A percentile compares a stretch with the other conserved stretches of the same genome.
phyloP scores from a whole-genome alignment of 2,329 filamentous ascomycete species.

The Aspergillus eucalypticola region DNA sequence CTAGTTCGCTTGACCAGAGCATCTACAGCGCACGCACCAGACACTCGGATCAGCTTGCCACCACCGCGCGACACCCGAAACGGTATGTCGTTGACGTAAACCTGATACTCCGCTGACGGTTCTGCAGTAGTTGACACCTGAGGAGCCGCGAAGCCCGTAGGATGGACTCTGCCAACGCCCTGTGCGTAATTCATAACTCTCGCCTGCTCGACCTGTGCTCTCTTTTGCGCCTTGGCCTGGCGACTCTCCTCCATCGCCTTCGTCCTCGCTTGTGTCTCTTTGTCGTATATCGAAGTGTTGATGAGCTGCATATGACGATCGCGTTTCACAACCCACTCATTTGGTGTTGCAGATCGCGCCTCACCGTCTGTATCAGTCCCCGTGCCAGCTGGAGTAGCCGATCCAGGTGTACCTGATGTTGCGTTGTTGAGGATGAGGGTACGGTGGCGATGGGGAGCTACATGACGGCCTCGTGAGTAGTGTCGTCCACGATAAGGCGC shows the following conservation, averaged over 20 bases:
- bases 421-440: conserved; percentile 66
- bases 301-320: conserved; percentile 81
- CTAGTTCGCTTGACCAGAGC: conserved; percentile 42
- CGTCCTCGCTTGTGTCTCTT: conserved; percentile 66
- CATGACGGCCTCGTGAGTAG: conserved; percentile 35
- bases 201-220: conserved; percentile 54
- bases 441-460: conserved; percentile 54
- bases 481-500: conserved; percentile 48
- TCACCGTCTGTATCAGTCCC: conserved; percentile 33
- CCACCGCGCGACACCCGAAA: conserved; percentile 75
- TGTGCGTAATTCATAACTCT: conserved; percentile 45
- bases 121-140: conserved; percentile 28
- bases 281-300: conserved; percentile 75
- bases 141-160: conserved; percentile 21
- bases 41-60: conserved; percentile 75
- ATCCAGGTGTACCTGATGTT: conserved; percentile 24
- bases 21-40: conserved; percentile 57
- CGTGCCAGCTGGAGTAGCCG: conserved; percentile 27
- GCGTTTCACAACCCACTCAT: conserved; percentile 69
- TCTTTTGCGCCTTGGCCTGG: conserved; percentile 52
- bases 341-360: conserved; percentile 29
- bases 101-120: conserved; percentile 56
- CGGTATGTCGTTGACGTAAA: conserved; percentile 69
- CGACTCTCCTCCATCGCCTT: conserved; percentile 72
- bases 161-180: conserved; percentile 26